Conservation (phyloP, 345 rosid species). For the Brassica cretica region DNA sequence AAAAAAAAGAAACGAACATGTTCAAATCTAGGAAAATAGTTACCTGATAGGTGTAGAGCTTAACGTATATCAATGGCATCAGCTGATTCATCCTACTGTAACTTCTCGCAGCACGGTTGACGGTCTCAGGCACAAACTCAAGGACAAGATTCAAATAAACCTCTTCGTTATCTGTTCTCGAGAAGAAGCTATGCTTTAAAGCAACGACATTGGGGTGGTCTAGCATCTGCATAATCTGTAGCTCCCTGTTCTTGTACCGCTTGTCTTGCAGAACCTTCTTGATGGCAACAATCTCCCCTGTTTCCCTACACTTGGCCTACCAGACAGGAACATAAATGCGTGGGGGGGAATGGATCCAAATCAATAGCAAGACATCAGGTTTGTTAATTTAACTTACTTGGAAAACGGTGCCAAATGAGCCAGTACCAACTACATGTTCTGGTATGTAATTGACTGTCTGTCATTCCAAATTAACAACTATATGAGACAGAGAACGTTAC, state of each 20-base stretch:
- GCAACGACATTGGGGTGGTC: conserved; percentile 92
- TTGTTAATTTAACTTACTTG: conserved; percentile 55
- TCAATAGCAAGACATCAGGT: conserved; percentile 11
- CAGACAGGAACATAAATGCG: conserved; percentile 33
- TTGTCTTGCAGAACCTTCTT: conserved; percentile 96
- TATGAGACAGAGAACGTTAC: conserved; percentile 12
- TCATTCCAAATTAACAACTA: conserved; percentile 31
- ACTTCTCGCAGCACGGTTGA: conserved; percentile 73
- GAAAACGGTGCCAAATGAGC: conserved; percentile 87
- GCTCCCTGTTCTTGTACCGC: conserved; percentile 91
- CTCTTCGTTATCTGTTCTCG: conserved; percentile 85
- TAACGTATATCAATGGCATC: conserved; percentile 89
- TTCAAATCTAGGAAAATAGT: conserved; percentile 16
- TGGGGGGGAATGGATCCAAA: too few species aligned
- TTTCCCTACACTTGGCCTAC: conserved; percentile 96
- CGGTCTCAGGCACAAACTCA: conserved; percentile 91
- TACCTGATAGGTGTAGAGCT: conserved; percentile 92
- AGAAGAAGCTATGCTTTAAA: conserved; percentile 82
- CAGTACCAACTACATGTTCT: conserved; percentile 91
- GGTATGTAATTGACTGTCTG: conserved; percentile 87
- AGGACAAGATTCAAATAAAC: conserved; percentile 88
- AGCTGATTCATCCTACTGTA: conserved; percentile 77
- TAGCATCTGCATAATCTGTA: conserved; percentile 93
- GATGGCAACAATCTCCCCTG: conserved; percentile 90
- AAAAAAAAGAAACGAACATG: neutral